phyloP scores from a whole-genome alignment of 805 yeast species.

The Starmerella stigmatis region DNA sequence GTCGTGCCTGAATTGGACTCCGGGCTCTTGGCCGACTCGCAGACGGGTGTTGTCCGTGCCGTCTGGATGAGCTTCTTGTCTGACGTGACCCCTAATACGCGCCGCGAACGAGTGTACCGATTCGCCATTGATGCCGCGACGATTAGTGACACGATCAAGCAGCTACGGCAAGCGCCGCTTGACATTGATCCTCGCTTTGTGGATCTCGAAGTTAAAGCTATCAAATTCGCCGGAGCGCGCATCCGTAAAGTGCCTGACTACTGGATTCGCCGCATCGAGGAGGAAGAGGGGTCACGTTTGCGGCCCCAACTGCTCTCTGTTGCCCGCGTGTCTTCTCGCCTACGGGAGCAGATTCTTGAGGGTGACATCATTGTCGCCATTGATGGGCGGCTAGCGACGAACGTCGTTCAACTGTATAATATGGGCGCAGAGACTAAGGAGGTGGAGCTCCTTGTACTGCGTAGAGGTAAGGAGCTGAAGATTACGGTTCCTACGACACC shows the following conservation, averaged over 20 bases:
- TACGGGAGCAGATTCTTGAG: conserved; percentile 31
- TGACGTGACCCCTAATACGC: conserved; percentile 48
- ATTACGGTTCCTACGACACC: conserved; percentile 55
- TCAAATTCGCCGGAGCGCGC: conserved; percentile 64
- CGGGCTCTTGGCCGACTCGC: conserved; percentile 65
- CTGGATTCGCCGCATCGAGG: conserved; percentile 65
- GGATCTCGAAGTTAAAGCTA: conserved; percentile 66
- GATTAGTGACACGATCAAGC: conserved; percentile 45
- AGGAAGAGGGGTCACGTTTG: conserved; percentile 47
- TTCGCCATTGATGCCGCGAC: conserved; percentile 73
- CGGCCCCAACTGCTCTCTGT: conserved; percentile 59
- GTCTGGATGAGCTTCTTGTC: conserved; percentile 79
- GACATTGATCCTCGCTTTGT: conserved; percentile 43
- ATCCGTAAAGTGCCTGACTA: conserved; percentile 77
- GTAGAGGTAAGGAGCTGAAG: conserved; percentile 56
- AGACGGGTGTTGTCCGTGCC: conserved; percentile 65
- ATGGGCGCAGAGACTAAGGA: conserved; percentile 36
- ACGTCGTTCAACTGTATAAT: conserved; percentile 52
- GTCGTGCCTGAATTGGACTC: conserved; percentile 59
- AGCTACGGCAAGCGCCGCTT: conserved; percentile 35
- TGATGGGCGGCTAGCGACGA: conserved; percentile 52
- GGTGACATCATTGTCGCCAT: conserved; percentile 75
- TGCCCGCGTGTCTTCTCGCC: conserved; percentile 47
- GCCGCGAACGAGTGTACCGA: conserved; percentile 51
- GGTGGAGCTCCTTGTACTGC: conserved; percentile 52